A percentile compares a stretch with the other conserved stretches of the same genome.
Conservation (phyloP, 129 eudicot genomes). For the Lactuca sativa region DNA sequence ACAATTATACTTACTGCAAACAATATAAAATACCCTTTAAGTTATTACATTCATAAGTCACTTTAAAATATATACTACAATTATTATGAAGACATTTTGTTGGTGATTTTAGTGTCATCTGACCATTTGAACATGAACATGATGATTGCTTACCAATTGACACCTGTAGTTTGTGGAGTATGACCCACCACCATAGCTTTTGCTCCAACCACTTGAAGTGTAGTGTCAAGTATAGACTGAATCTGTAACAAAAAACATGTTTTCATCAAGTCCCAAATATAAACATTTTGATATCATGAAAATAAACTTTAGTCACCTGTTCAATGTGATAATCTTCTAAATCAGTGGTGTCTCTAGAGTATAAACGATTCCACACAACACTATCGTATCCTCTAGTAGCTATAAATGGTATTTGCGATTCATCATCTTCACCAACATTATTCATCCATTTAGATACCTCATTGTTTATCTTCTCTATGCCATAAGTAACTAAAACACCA, state of each 20-base stretch:
- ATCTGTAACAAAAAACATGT: conserved; percentile 41
- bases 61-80: conserved; percentile 6
- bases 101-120: background rate
- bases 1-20: conserved; percentile 77
- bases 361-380: conserved; percentile 96
- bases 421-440: conserved; percentile 42
- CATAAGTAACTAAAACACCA: conserved; percentile 72
- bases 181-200: conserved; percentile 98
- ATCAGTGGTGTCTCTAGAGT: conserved; percentile 75
- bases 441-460: conserved; percentile 92
- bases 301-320: conserved; percentile 47
- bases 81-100: background rate
- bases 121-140: background rate
- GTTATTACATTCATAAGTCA: background rate
- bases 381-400: conserved; percentile 96
- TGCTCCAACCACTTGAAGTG: conserved; percentile 81
- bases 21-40: background rate
- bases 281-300: background rate
- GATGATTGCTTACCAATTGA: conserved; percentile 63
- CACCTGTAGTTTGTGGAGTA: conserved; percentile 91
- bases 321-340: conserved; percentile 60
- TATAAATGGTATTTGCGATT: conserved; percentile 61
- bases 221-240: conserved; percentile 65
- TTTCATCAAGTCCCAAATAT: background rate
- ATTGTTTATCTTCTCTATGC: conserved; percentile 81